Base-by-base conservation (phyloP, 805 yeast genomes). In the Wickerhamomyces kurtzmanii region DNA sequence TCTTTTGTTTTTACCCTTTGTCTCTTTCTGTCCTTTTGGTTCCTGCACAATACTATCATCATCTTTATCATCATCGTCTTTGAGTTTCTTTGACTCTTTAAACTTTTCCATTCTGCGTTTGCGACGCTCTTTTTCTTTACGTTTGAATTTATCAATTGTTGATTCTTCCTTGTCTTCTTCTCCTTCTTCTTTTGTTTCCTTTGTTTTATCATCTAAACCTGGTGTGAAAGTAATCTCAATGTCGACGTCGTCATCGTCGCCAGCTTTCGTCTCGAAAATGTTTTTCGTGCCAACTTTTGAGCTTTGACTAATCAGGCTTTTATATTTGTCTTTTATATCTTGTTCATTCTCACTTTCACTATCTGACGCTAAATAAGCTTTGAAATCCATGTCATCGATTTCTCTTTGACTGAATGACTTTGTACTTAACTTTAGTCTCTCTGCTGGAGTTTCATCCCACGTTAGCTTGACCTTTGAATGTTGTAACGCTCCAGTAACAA, bases 391-490 rank as follows among this genome's bases (percentile, higher is more conserved):
- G 28, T 80, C 89, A 42, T 80, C 91, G 26, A 85, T 64, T 50
- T 91, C 97, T 49, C 81, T 76, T 49, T 82, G 91, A 27, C 85
- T 74, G 51, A 91, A 89, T 6, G 86, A 84, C 40, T 79, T 76
- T 11, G 80, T 68, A 2, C 96, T 70, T 30, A 87, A 52, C 33
- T 79, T 73, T 12, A 73, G 53, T 46, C 98, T 71, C 45, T 86
- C 96, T 32, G 75, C 78, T 6, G 98, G 97, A 0, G 97, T 93
- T 57, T 89, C 97, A 54, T 91, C 98, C 98, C 98, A 91, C 1
- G 97, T 87, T 40, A 91, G 65, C 52, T 84, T 87, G 27, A 91
- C 98, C 46, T 87, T 91, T 11, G 97, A 87, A 49, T 86, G 95
- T 51, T 91, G 96, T 34, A 91, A 64, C 0, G 98, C 98, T 56